phyloP scores from a whole-genome alignment of 1,284 basidiomycete species.

The Heliocybe sulcata region DNA sequence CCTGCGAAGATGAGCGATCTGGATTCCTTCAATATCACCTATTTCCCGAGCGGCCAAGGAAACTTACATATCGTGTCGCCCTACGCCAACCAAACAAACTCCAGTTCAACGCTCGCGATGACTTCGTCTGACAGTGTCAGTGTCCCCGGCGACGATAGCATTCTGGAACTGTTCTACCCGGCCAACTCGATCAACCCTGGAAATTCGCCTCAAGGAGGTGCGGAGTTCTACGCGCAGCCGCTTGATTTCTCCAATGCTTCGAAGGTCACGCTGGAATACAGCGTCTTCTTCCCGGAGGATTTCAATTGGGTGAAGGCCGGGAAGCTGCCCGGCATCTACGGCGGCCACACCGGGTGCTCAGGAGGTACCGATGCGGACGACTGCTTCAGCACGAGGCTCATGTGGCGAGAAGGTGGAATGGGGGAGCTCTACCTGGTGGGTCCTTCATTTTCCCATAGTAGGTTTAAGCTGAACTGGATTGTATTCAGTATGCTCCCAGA shows the following conservation, averaged over 20 bases:
- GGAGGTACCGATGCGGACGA: slow-evolving; percentile 55
- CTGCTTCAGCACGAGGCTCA: slow-evolving; percentile 69
- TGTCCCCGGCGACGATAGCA: slow-evolving; percentile 8
- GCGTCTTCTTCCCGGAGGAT: slow-evolving; percentile 55
- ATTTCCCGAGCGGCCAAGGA: slow-evolving; percentile 44
- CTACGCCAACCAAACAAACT: neutral
- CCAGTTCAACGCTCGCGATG: slow-evolving; percentile 5
- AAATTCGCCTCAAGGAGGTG: slow-evolving; percentile 50
- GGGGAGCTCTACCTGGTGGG: slow-evolving; percentile 72
- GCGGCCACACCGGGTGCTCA: slow-evolving; percentile 59
- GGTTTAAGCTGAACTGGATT: slow-evolving; percentile 11
- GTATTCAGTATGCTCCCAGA: slow-evolving; percentile 50
- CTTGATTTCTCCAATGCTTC: slow-evolving; percentile 37
- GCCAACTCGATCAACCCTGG: slow-evolving; percentile 57
- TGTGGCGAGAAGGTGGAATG: slow-evolving; percentile 58
- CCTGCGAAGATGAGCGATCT: slow-evolving; percentile 21
- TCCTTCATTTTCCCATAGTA: slow-evolving; percentile 5
- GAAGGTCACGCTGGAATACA: slow-evolving; percentile 53
- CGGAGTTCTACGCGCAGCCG: slow-evolving; percentile 64
- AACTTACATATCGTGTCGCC: slow-evolving; percentile 49
- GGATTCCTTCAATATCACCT: slow-evolving; percentile 48
- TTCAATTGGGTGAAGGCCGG: slow-evolving; percentile 68
- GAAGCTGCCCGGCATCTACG: slow-evolving; percentile 69
- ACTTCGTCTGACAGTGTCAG: slow-evolving; percentile 2
- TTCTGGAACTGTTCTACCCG: slow-evolving; percentile 57